Percentiles rank a stretch among this genome's conserved stretches.
Evolutionary conservation across 495 filamentous ascomycete genomes (phyloP).

Genomic region (Parachaetomium inaequale): DNA sequence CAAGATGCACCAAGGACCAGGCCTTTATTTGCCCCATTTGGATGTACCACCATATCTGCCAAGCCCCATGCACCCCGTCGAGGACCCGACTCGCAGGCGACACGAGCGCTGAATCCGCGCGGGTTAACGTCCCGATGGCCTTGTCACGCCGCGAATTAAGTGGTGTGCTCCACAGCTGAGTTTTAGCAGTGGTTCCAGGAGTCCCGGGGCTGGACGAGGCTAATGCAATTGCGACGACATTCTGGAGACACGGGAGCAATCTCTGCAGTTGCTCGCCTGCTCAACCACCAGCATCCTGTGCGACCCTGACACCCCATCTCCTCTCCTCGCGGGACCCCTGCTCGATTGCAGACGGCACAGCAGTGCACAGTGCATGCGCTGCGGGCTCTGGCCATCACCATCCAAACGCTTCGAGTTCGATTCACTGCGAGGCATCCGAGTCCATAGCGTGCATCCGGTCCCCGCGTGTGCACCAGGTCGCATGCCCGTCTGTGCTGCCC

Average conservation of each 20-base stretch:
- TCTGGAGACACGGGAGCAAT: constrained; percentile 21
- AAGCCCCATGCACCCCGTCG: neutral
- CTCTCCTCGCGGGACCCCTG: constrained; percentile 7
- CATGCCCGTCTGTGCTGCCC: neutral
- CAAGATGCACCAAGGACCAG: too few species aligned
- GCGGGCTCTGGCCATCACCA: neutral
- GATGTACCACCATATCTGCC: constrained; percentile 5
- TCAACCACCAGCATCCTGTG: constrained; percentile 14
- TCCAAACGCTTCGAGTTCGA: neutral
- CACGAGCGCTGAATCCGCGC: constrained; percentile 5
- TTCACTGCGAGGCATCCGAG: neutral
- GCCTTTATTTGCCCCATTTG: neutral
- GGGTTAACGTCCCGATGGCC: constrained; percentile 4
- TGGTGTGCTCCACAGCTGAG: constrained; percentile 15
- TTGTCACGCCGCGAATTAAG: constrained; percentile 12
- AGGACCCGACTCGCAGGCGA: constrained; percentile 5
- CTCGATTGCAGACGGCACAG: constrained; percentile 4
- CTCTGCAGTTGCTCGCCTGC: constrained; percentile 23
- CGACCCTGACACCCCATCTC: neutral
- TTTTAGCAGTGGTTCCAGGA: constrained; percentile 23
- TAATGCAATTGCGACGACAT: constrained; percentile 25
- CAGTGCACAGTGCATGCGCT: neutral
- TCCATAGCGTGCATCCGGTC: constrained; percentile 2
- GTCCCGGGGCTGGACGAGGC: constrained; percentile 10
- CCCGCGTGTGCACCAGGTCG: neutral